Base-by-base conservation (phyloP, 306 rosid species). In the Spatholobus suberectus region DNA sequence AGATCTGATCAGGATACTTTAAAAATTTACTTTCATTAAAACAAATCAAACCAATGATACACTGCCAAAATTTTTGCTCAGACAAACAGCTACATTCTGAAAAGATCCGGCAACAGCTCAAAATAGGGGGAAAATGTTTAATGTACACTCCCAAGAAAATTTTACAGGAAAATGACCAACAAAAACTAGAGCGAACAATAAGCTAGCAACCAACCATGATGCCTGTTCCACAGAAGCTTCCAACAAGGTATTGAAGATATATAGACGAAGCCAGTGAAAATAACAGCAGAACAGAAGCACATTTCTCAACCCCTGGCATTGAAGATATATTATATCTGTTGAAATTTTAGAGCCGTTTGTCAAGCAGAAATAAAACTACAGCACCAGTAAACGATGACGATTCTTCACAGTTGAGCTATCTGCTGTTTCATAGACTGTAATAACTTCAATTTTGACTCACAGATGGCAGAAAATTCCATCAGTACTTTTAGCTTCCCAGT, bases 381-480 rank as follows among this genome's bases (percentile, higher is more conserved):
- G 61, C 49, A 52, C 32, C 86, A 70, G 24, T 5, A 73, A 35
- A 38, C 43, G 24, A 59, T 21, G 29, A 62, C 9, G 55, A 58
- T 65, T 70, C 85, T 76, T 92, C 89, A 94, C 70, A 86, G 73
- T 85, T 92, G 96, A 75, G 94, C 84, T 23, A 90, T 75, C 89
- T 88, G 92, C 83, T 86, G 91, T 85, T 91, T 94, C 86, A 94
- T 41, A 84, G 88, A 81, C 76, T 81, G 90, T 20, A 92, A 69
- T 49, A 84, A 74, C 87, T 88, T 90, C 17, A 84, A 34, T 65
- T 96, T 96, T 57, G 92, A 88, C 70, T 86, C 95, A 38, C 99
- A 94, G 21, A 90, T 90, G 52, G 68, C 75, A 27, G 85, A 85
- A 80, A 96, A 90, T 70, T 94, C 95, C 8, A 72, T 83, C 77